Evolutionary conservation across 257 asterid genomes (phyloP).

Genomic region (Craterostigma plantagineum): DNA sequence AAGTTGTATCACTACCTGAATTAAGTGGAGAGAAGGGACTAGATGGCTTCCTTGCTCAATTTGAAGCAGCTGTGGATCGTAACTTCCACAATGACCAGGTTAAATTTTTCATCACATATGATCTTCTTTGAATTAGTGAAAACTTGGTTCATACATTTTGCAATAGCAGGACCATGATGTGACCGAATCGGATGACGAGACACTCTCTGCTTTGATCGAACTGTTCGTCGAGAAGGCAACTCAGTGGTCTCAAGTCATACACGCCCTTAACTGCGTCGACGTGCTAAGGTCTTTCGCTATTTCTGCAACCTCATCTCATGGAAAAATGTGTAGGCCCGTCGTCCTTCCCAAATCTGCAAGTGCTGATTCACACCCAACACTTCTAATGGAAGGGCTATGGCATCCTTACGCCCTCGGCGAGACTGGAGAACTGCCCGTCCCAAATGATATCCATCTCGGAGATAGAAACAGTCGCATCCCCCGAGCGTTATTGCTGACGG

Average conservation of each 20-base stretch:
- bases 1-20: constrained; percentile 44
- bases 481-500: constrained; percentile 66
- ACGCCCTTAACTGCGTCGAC: constrained; percentile 65
- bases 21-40: constrained; percentile 60
- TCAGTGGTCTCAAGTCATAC: constrained; percentile 74
- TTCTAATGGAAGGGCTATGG: constrained; percentile 67
- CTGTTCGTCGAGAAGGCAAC: constrained; percentile 65
- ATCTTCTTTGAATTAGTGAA: neutral
- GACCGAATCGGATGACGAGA: constrained; percentile 52
- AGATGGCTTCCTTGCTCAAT: constrained; percentile 54
- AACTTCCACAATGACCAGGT: constrained; percentile 92
- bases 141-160: constrained; percentile 7
- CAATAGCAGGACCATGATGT: constrained; percentile 49
- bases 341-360: constrained; percentile 42
- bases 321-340: constrained; percentile 59
- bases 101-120: neutral
- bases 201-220: constrained; percentile 61
- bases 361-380: constrained; percentile 32
- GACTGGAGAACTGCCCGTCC: constrained; percentile 60
- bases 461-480: constrained; percentile 20
- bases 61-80: constrained; percentile 86
- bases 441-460: constrained; percentile 79
- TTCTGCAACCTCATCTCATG: constrained; percentile 38
- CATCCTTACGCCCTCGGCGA: constrained; percentile 89
- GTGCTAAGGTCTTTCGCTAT: constrained; percentile 82